A percentile compares a stretch with the other conserved stretches of the same genome.
phyloP scores from a whole-genome alignment of 805 yeast genomes.

The Ogataea naganishii region DNA sequence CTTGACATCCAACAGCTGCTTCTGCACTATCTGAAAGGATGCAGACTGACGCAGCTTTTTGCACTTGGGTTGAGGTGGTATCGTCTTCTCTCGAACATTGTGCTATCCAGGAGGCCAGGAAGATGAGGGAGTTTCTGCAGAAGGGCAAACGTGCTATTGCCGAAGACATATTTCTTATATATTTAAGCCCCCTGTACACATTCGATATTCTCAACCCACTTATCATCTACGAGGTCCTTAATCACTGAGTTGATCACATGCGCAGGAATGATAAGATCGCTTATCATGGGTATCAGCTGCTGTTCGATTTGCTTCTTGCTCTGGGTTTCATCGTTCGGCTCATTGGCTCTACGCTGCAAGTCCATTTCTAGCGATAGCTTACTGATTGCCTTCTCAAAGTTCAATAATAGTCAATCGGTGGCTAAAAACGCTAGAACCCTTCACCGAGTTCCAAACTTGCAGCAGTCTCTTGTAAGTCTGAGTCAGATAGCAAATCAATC shows the following conservation, averaged over 20 bases:
- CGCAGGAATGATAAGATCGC: slow-evolving; percentile 72
- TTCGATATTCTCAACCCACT: slow-evolving; percentile 61
- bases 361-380: slow-evolving; percentile 54
- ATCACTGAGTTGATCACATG: slow-evolving; percentile 50
- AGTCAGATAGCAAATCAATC: too few species aligned
- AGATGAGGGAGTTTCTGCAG: slow-evolving; percentile 15
- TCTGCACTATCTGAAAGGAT: slow-evolving; percentile 74
- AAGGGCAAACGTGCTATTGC: slow-evolving; percentile 9
- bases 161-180: slow-evolving; percentile 25
- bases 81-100: slow-evolving; percentile 69
- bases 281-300: slow-evolving; percentile 63
- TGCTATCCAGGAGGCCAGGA: slow-evolving; percentile 46
- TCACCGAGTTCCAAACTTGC: too few species aligned
- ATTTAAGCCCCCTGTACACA: slow-evolving; percentile 46
- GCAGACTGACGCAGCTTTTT: slow-evolving; percentile 45
- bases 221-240: slow-evolving; percentile 43
- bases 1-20: slow-evolving; percentile 50
- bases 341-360: slow-evolving; percentile 44
- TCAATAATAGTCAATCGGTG: slow-evolving; percentile 43
- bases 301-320: slow-evolving; percentile 39
- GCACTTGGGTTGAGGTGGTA: slow-evolving; percentile 59
- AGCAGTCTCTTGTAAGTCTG: too few species aligned
- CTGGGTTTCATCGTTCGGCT: slow-evolving; percentile 36
- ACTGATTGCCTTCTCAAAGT: slow-evolving; percentile 51
- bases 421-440: slow-evolving; percentile 27